Conservation (phyloP, 1,284 basidiomycete species). For the Cystobasidium sp. region DNA sequence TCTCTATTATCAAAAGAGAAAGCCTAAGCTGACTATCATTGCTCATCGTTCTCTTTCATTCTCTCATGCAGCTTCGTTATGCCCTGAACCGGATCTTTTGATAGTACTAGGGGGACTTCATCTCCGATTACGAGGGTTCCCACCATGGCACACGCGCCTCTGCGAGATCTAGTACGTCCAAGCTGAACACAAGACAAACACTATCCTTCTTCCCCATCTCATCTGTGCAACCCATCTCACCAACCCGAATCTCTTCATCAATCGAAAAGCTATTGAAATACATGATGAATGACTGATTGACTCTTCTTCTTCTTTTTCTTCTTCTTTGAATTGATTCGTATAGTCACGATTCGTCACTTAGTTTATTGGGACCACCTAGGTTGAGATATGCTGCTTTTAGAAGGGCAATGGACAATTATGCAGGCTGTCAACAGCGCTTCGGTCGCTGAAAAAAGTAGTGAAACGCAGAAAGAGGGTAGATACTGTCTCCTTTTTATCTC, state of each 20-base stretch:
- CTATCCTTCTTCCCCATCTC: no score
- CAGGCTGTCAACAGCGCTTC: conserved; percentile 50
- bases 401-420: conserved; percentile 51
- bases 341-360: conserved; percentile 50
- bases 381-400: conserved; percentile 47
- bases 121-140: conserved; percentile 50
- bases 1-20: not conserved
- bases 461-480: no score
- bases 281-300: not conserved
- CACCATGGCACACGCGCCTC: conserved; percentile 51
- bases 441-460: conserved; percentile 46
- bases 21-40: not conserved
- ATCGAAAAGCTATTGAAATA: not conserved
- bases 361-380: conserved; percentile 46
- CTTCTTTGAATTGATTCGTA: no score
- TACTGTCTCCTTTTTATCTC: no score
- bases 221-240: no score
- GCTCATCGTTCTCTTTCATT: not conserved
- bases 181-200: no score
- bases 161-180: conserved; percentile 51
- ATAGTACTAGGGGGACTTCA: conserved; percentile 51
- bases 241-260: no score
- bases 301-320: not conserved
- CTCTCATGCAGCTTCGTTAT: conserved; percentile 44
- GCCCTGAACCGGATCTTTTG: conserved; percentile 51